Evolutionary conservation across 139 green algal genomes (phyloP).

Genomic region (Coccomyxa sp.): DNA sequence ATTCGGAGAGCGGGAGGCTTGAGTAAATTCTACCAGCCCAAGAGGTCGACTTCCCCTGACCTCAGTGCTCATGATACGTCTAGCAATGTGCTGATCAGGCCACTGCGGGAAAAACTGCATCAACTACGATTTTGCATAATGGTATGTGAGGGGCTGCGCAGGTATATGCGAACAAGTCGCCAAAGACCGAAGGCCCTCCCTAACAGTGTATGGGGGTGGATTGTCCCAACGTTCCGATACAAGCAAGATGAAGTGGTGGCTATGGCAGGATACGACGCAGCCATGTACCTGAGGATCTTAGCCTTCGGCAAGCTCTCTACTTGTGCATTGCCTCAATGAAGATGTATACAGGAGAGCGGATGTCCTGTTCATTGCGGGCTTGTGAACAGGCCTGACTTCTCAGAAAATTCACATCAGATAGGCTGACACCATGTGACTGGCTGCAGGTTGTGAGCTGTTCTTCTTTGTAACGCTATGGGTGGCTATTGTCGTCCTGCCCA

Average conservation of each 20-base stretch:
- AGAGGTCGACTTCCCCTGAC: neutral
- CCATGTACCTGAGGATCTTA: conserved; percentile 36
- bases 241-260: conserved; percentile 27
- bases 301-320: conserved; percentile 19
- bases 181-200: conserved; percentile 4
- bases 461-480: conserved; percentile 31
- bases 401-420: too few relatives aligned
- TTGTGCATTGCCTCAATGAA: neutral
- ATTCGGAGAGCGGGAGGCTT: conserved; percentile 17
- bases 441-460: conserved; percentile 22
- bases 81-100: neutral
- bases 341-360: neutral
- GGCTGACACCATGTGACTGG: neutral
- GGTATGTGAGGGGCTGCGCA: neutral
- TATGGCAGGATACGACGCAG: conserved; percentile 35
- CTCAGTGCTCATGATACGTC: neutral
- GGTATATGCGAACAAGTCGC: neutral
- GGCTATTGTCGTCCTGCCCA: conserved; percentile 39
- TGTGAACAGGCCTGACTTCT: neutral
- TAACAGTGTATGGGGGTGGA: conserved; percentile 14
- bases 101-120: too few relatives aligned
- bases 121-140: neutral
- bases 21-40: conserved; percentile 38
- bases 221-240: conserved; percentile 11
- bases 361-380: neutral